Evolutionary conservation across 495 filamentous ascomycete species (phyloP), one percentile per base, ranked within the genome.

Genomic region (Talaromyces trachyspermus): DNA sequence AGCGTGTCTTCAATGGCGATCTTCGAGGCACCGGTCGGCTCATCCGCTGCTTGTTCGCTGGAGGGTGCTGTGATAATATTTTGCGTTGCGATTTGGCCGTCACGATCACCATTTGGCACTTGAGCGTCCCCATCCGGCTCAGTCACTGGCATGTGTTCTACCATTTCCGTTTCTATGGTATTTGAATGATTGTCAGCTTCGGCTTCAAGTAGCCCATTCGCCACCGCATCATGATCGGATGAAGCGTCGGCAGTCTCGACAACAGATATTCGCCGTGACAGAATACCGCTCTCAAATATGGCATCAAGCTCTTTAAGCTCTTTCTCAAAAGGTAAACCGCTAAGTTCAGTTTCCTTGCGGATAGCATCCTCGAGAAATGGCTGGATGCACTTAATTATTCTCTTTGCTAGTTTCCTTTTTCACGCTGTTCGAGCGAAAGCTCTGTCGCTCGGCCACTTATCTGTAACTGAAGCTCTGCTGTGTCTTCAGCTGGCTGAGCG

Each of bases 311-410:
- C 81, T 49, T 81, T 79, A 24, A 85, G 63, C 40, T 85, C 77
- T 27, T 75, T 75, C 44, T 90, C 86, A 42, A 79, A 79, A 7
- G 84, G 72, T 53, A 77, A 81, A 48, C 80, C 72, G 46, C 70
- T 80, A 7, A 95, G 69, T 36, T 94, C 88, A 32, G 83, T 80
- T 62, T 97, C 91, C 29, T 85, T 86, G 42, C 76, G 74, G 35
- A 85, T 67, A 2, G 88, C 88, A 37, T 82, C 78, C 60, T 95
- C 87, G 5, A 95, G 68, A 30, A 79, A 73, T 14, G 80, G 78
- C 58, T 92, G 85, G 19, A 95, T 75, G 3, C 80, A 76, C 61
- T 86, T 88, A 49, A 95, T 73, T 42, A 96, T 89, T 35, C 87
- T 76, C 60, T 91, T 95, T 11, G 84, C 91, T 22, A 88, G 67